Conservation (phyloP, 1,284 basidiomycete species). For the Fistulinella cinereoalba region DNA sequence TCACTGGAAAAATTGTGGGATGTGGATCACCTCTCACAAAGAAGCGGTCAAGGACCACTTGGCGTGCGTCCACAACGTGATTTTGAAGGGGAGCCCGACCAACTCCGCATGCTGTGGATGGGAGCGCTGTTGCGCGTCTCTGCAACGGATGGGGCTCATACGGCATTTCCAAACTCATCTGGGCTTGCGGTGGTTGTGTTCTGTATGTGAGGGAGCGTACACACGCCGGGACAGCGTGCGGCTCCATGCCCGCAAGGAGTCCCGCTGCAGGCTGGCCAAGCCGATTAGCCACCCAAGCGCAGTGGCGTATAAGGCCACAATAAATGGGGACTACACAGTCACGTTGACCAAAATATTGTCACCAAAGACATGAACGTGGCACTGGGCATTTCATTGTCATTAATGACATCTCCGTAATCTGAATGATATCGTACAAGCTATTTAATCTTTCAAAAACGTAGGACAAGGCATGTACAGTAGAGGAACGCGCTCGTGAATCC, state of each 20-base stretch:
- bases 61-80: conserved; percentile 8
- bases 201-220: conserved; percentile 11
- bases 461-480: too few relatives aligned
- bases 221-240: conserved; percentile 20
- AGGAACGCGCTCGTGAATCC: too few relatives aligned
- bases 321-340: conserved; percentile 10
- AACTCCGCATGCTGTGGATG: conserved; percentile 9
- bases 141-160: conserved; percentile 9
- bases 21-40: conserved; percentile 20
- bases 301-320: conserved; percentile 9
- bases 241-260: conserved; percentile 3
- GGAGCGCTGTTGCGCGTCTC: conserved; percentile 6
- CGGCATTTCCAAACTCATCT: conserved; percentile 23
- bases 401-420: too few relatives aligned
- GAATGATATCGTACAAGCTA: conserved; percentile 21
- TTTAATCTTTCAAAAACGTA: conserved; percentile 12
- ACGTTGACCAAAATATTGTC: conserved; percentile 21
- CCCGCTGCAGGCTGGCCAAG: conserved; percentile 4
- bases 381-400: too few relatives aligned
- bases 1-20: conserved; percentile 14
- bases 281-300: conserved; percentile 19
- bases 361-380: conserved; percentile 1
- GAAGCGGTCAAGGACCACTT: conserved; percentile 18
- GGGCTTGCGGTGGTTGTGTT: conserved; percentile 18
- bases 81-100: not conserved